Conservation (phyloP, 164 flowering plant species). For the Liriodendron chinense region DNA sequence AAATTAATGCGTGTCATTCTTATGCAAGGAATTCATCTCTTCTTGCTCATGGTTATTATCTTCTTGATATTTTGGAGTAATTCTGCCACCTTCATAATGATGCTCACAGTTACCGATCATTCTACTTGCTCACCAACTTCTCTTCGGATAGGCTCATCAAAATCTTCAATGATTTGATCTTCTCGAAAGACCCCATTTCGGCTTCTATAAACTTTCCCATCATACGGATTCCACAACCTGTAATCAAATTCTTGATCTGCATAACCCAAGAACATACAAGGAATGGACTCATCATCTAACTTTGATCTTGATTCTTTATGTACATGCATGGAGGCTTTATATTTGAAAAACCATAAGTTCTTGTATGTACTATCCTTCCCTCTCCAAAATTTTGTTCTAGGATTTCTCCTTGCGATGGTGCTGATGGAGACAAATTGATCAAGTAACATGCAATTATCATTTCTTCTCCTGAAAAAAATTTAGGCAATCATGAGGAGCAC, state of each 20-base stretch:
- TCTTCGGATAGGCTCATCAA: no score
- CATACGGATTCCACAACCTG: no score
- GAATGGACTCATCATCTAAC: background rate
- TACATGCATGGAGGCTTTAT: background rate
- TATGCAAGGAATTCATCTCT: no score
- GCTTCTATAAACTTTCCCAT: no score
- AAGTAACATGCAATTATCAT: background rate
- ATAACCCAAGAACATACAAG: background rate
- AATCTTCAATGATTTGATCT: no score
- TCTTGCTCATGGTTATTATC: no score
- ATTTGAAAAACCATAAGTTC: background rate
- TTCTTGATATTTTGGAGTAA: no score
- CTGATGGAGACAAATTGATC: slow-evolving; percentile 3
- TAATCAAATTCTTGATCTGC: background rate
- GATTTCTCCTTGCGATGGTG: background rate
- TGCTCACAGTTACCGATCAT: no score
- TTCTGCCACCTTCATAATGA: no score
- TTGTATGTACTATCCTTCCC: background rate
- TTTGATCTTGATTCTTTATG: background rate
- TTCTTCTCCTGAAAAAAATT: background rate
- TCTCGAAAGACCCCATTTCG: no score
- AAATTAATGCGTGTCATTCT: background rate
- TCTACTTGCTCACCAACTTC: no score
- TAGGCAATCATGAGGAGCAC: background rate
- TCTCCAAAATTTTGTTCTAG: background rate